Evolutionary conservation across 2,329 filamentous ascomycete genomes (phyloP), one percentile per base, ranked within the genome.

Genomic region (Penicillium brevicompactum): DNA sequence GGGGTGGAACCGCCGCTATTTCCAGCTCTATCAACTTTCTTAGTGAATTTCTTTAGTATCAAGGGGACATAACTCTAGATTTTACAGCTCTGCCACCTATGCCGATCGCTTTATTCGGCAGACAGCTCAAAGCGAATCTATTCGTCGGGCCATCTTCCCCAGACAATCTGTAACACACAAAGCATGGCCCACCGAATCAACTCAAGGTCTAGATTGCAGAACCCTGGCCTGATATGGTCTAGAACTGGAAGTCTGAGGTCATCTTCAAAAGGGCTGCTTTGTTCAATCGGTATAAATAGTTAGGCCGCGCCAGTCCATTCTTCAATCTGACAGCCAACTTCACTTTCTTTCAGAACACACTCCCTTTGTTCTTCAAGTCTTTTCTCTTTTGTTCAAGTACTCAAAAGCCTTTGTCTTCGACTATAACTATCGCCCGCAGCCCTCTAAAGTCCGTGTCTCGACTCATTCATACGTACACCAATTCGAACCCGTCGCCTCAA

Each of bases 141-240:
- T 40, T 44, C 22, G 27, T 18, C 41, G 47, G 34, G 34, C 34
- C 47, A 8, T 49, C 27, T 31, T 45, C 51, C 16, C 46, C 32
- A 45, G 49, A 51, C 27, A 45, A 41, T 24, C 32, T 51, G 52
- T 54, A 54, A 54, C 46, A 41, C 51, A 54, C 34, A 54, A 54
- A 34, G 38, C 49, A 54, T 30, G 30, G 44, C 40, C 34, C 11
- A 18, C n/a, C 40, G 42, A 40, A 22, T 53, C 38, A 38, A 18
- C 31, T 10, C 48, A 49, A 46, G 48, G 52, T 54, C 58, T 51
- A 55, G 55, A 53, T 14, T 32, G 32, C 9, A 24, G 18, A 38
- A 21, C 61, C 48, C 55, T 61, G 62, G 58, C 50, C 61, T 57
- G 37, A 49, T 56, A 24, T 6, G 53, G 46, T 62, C 57, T 64